Evolutionary conservation across 495 filamentous ascomycete genomes (phyloP), one percentile per base, ranked within the genome.

Genomic region (Rusavskia elegans): DNA sequence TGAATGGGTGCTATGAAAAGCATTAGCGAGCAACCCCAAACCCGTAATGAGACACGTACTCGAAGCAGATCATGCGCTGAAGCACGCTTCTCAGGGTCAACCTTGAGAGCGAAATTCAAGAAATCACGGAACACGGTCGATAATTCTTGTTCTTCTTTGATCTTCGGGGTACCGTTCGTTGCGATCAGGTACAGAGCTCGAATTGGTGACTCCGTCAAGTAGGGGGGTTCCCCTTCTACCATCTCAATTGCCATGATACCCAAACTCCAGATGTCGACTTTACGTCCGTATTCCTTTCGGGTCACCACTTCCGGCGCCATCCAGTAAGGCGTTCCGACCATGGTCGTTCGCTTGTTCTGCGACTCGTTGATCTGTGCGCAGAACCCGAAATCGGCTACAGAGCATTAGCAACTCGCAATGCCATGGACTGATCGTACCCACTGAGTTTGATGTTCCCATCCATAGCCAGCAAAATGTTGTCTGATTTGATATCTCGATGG

Each of bases 241-340:
- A 98, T 98, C 66, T 98, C 92, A 59, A 98, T 98, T n/a, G 92
- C 88, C 92, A 98, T 98, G 66, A 98, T 98, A 51, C 92, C 92
- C 48, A 98, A 68, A 62, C 85, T 92, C 92, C 92, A 98, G 58
- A 98, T 97, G 63, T 98, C 92, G 49, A 98, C 89, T 64, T 98
- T 98, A 46, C 92, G 84, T 55, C 92, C 93, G 65, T 98, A 98
- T 64, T 97, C 92, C 64, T 98, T 97, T 17, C 89, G 74, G 5
- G 89, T 97, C 10, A 98, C 92, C 19, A 98, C 89, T 65, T 98
- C 92, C 4, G 92, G 92, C 3, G 92, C 92, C 92, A 98, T 98
- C 92, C 92, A 98, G 64, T 98, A 98, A 2, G 92, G 92, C 20
- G 92, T 98, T 21, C 92, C 92, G 51, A 98, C 92, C 92, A 98